Evolutionary conservation across 2,329 filamentous ascomycete genomes (phyloP), one percentile per base, ranked within the genome.

Genomic region (Amphichorda felina): DNA sequence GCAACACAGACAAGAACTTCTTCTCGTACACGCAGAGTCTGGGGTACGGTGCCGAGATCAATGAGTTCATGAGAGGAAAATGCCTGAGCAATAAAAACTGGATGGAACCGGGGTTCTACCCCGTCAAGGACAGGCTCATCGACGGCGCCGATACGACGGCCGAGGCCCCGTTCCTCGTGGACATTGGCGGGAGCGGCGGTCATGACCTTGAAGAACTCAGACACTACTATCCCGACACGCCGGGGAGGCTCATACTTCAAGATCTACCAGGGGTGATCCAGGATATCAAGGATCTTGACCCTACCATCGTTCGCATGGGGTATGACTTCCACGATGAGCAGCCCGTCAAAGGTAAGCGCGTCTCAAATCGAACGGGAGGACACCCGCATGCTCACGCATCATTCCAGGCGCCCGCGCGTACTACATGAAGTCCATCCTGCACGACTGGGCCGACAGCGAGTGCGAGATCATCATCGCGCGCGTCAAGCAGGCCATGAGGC

Each of bases 301-400:
- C 15, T 2, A 18, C 4, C 5, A 56, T 63, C 24, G 45, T 53
- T 31, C 37, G 41, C 4, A 57, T 66, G 52, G 48, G 44, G 3
- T 54, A 70, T 38, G 60, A 70, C 40, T 70, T 70, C 38, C 59
- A 60, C 38, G 61, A 51, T 0, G 54, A 60, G 33, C 63, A 70
- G 41, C 63, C 59, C 0, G 43, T 70, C 7, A 37, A 37, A 16
- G 35, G 63, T 51, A 40, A 37, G 39, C 16, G 15, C 26, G 15
- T 14, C 13, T 2, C 25, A 9, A 10, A 14, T 32, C 13, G n/a
- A 9, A 11, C n/a, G 16, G 31, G 8, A 32, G 14, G 11, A 14
- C 9, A 13, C 7, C 8, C n/a, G n/a, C n/a, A n/a, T n/a, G n/a
- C n/a, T n/a, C n/a, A n/a, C n/a, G n/a, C n/a, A n/a, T n/a, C n/a